Evolutionary conservation across 805 yeast species (phyloP).

Genomic region (Candida boleticola): DNA sequence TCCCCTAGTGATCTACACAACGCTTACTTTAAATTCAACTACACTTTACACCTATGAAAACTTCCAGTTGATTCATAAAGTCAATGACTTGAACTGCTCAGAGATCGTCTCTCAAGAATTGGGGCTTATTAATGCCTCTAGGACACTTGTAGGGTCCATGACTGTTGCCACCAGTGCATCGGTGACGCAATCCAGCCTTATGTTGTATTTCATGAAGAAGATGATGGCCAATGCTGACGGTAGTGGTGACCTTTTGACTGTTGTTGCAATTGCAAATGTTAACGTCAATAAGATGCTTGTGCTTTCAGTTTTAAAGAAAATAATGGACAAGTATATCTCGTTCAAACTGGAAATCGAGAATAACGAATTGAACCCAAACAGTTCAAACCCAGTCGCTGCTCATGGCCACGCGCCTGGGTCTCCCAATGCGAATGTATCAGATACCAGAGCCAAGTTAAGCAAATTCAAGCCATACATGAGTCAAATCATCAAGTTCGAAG

Average conservation of each 20-base stretch:
- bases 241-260: constrained; percentile 49
- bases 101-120: constrained; percentile 55
- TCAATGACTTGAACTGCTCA: constrained; percentile 47
- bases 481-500: constrained; percentile 55
- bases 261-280: constrained; percentile 46
- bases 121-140: constrained; percentile 51
- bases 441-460: constrained; percentile 29
- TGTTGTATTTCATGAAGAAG: constrained; percentile 51
- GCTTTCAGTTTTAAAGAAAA: constrained; percentile 46
- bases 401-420: neutral
- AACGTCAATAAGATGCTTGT: constrained; percentile 46
- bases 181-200: constrained; percentile 27
- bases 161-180: constrained; percentile 24
- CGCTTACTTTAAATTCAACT: constrained; percentile 54
- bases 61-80: constrained; percentile 36
- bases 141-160: constrained; percentile 38
- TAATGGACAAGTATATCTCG: constrained; percentile 48
- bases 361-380: neutral
- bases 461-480: constrained; percentile 57
- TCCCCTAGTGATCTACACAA: constrained; percentile 42
- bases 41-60: constrained; percentile 60
- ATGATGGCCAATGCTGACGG: constrained; percentile 39
- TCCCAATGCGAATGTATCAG: neutral
- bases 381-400: constrained; percentile 3
- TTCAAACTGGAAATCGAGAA: constrained; percentile 31